Evolutionary conservation across 2,329 filamentous ascomycete species (phyloP).

Genomic region (Sporothrix brasiliensis): DNA sequence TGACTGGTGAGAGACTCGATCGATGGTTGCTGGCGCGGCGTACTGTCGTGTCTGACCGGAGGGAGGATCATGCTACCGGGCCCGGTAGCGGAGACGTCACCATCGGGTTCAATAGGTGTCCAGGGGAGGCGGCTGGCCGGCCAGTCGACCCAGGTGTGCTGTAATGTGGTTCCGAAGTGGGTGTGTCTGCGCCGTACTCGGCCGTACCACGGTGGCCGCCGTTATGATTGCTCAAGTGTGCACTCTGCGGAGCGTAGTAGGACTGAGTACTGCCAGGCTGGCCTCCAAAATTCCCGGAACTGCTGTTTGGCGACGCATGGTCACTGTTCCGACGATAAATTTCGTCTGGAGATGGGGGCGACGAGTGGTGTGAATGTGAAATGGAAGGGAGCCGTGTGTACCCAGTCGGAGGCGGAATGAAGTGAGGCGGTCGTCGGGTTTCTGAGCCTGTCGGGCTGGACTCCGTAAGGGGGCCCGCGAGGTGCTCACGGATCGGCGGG

Average conservation of each 20-base stretch:
- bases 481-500: conserved; percentile 21
- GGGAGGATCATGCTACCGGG: not conserved
- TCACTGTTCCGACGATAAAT: conserved; percentile 47
- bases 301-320: conserved; percentile 52
- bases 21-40: conserved; percentile 4
- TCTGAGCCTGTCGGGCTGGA: conserved; percentile 17
- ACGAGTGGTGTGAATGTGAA: conserved; percentile 45
- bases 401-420: conserved; percentile 42
- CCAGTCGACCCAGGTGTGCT: not conserved
- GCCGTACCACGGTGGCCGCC: conserved; percentile 43
- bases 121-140: not conserved
- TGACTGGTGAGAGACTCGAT: conserved; percentile 14
- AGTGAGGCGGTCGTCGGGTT: not conserved
- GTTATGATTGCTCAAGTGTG: conserved; percentile 34
- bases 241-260: conserved; percentile 41
- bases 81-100: not conserved
- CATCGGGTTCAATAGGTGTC: conserved; percentile 11
- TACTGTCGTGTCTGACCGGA: conserved; percentile 9
- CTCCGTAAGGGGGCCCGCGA: not conserved
- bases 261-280: conserved; percentile 43
- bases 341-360: conserved; percentile 56
- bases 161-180: conserved; percentile 1
- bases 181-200: conserved; percentile 44
- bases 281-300: conserved; percentile 35
- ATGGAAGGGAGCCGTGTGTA: conserved; percentile 43